These are phyloP conservation scores for Nissolia schottii DNA, from an alignment of 306 rosid genomes.

Conservation along the genomic window DNA sequence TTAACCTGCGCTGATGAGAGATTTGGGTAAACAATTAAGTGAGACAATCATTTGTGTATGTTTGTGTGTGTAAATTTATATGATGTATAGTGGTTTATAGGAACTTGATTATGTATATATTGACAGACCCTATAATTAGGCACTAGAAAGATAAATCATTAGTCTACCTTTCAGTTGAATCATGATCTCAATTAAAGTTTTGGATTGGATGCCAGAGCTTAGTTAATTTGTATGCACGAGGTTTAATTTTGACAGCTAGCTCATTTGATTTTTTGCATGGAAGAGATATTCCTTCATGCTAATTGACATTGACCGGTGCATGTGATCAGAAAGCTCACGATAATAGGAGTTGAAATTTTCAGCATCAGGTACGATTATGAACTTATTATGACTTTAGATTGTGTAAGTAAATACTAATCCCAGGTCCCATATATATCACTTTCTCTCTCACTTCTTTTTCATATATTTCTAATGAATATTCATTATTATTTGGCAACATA, in stretches of 20 bases:
- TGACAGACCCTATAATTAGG: neutral
- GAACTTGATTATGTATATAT: neutral
- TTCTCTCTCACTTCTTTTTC: neutral
- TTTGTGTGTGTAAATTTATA: neutral
- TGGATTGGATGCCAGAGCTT: conserved; percentile 13
- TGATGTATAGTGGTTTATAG: neutral
- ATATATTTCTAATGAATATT: too few species aligned
- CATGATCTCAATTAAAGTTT: neutral
- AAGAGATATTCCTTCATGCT: conserved; percentile 7
- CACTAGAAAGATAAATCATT: neutral
- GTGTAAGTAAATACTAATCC: neutral
- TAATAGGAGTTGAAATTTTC: neutral
- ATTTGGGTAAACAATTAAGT: neutral
- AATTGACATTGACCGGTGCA: conserved; percentile 15
- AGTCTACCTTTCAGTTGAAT: neutral
- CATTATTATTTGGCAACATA: neutral
- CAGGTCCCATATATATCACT: neutral
- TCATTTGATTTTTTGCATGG: conserved; percentile 12
- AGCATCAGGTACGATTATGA: conserved; percentile 23
- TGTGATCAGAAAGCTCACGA: neutral
- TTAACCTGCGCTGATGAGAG: too few species aligned
- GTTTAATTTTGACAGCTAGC: conserved; percentile 4
- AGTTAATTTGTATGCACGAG: conserved; percentile 5
- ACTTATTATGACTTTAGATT: conserved; percentile 29
- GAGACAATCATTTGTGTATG: neutral